phyloP scores from a whole-genome alignment of 192 early-diverging fungal species.

The Entrophospora sp. region DNA sequence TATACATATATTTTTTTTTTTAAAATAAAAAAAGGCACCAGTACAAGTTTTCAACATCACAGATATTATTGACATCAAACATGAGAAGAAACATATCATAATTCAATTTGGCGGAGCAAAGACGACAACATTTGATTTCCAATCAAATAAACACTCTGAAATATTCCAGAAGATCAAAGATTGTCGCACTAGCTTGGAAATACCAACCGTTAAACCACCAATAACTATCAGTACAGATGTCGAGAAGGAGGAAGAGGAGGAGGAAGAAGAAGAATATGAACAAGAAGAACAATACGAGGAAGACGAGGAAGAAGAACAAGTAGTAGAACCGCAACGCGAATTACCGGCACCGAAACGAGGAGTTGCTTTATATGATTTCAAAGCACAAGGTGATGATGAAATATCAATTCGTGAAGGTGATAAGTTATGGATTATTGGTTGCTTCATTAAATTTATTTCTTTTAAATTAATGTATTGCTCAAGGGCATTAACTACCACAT shows the following conservation, averaged over 20 bases:
- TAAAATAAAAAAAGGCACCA: conserved; percentile 33
- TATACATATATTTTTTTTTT: no score
- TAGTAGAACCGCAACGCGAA: neutral
- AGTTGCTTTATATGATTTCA: conserved; percentile 74
- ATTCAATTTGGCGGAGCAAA: conserved; percentile 51
- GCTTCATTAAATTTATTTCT: no score
- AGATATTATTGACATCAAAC: conserved; percentile 49
- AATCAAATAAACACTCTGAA: conserved; percentile 56
- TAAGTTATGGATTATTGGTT: conserved; percentile 72
- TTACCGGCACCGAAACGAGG: conserved; percentile 23
- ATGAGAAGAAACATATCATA: conserved; percentile 56
- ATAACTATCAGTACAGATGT: conserved; percentile 24
- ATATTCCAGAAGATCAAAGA: conserved; percentile 54
- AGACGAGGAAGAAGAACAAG: conserved; percentile 21
- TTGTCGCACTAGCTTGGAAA: conserved; percentile 42
- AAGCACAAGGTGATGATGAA: conserved; percentile 77
- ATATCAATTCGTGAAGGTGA: conserved; percentile 78
- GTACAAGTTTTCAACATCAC: conserved; percentile 49
- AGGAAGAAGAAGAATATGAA: conserved; percentile 8
- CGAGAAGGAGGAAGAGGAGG: conserved; percentile 25
- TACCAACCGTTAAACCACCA: conserved; percentile 17
- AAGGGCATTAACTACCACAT: no score
- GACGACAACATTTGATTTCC: conserved; percentile 53
- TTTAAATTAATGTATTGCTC: no score
- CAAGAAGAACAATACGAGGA: conserved; percentile 25